Percentiles rank a stretch among this genome's conserved stretches.
These are phyloP conservation scores for Pseudocercospora crystallina DNA, from an alignment of 2,329 filamentous ascomycete genomes.

Conservation along the genomic window DNA sequence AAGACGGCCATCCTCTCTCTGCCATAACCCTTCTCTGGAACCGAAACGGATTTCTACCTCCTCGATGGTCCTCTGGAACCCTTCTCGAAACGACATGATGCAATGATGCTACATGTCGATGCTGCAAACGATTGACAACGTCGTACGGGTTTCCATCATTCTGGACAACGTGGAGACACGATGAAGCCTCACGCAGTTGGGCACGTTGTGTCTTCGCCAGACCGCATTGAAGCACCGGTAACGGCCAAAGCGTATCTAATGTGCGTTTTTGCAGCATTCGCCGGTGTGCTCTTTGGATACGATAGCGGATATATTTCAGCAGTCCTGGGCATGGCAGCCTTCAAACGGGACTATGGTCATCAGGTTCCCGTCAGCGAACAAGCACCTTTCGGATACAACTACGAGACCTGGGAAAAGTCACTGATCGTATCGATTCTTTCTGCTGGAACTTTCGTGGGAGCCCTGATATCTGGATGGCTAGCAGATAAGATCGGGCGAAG, in stretches of 20 bases:
- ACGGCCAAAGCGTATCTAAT: slow-evolving; percentile 55
- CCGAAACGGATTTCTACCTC: background rate
- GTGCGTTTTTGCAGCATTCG: slow-evolving; percentile 61
- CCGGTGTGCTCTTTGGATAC: slow-evolving; percentile 62
- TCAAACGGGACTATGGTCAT: slow-evolving; percentile 40
- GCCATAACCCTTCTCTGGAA: background rate
- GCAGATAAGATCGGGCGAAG: slow-evolving; percentile 68
- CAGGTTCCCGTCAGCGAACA: slow-evolving; percentile 15
- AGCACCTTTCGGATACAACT: slow-evolving; percentile 26
- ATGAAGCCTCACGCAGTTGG: slow-evolving; percentile 2
- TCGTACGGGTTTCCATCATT: background rate
- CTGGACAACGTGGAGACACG: background rate
- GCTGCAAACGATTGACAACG: background rate
- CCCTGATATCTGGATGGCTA: slow-evolving; percentile 57
- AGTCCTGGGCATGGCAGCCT: slow-evolving; percentile 53
- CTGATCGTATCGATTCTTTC: slow-evolving; percentile 73
- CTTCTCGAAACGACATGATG: background rate
- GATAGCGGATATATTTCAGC: slow-evolving; percentile 58
- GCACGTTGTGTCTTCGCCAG: background rate
- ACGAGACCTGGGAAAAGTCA: slow-evolving; percentile 47
- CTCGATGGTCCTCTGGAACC: background rate
- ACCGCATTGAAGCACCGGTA: slow-evolving; percentile 38
- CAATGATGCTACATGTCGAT: background rate
- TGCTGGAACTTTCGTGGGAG: slow-evolving; percentile 74
- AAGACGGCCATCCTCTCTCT: background rate